A percentile compares a stretch with the other conserved stretches of the same genome.
These are phyloP conservation scores for Leccinum imitatum DNA, from an alignment of 768 basidiomycete species.

Conservation along the genomic window DNA sequence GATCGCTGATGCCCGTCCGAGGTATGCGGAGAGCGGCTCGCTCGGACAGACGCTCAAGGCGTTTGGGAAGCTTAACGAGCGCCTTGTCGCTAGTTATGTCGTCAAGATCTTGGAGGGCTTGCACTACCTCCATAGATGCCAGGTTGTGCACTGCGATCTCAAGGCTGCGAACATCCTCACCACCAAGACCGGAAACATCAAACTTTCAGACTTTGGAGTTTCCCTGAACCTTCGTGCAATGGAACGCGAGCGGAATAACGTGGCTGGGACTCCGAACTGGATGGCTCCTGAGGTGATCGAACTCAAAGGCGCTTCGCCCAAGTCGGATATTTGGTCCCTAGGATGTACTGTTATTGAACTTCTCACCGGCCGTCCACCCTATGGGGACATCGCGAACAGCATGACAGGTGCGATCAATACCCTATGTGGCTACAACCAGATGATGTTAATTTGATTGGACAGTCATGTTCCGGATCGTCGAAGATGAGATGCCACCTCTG, in stretches of 20 bases:
- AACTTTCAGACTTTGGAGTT: conserved; percentile 96
- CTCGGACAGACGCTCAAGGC: conserved; percentile 90
- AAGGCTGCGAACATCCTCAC: conserved; percentile 99
- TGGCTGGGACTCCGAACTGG: conserved; percentile 97
- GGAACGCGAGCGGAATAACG: conserved; percentile 80
- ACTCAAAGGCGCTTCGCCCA: conserved; percentile 88
- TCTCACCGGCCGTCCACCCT: conserved; percentile 89
- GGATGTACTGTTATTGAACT: conserved; percentile 95
- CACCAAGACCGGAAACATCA: conserved; percentile 96
- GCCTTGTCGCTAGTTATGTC: conserved; percentile 88
- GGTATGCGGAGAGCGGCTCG: conserved; percentile 96
- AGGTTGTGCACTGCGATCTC: conserved; percentile 96
- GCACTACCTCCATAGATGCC: conserved; percentile 84
- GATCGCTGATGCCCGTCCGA: conserved; percentile 34
- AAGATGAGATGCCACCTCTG: conserved; percentile 85
- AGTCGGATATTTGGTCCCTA: conserved; percentile 94
- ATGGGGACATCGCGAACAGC: conserved; percentile 82
- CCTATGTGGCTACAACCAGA: conserved; percentile 1
- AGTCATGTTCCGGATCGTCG: conserved; percentile 99
- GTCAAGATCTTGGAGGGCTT: conserved; percentile 96
- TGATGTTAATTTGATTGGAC: conserved; percentile 9
- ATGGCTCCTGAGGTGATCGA: conserved; percentile 99
- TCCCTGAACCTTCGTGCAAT: conserved; percentile 93
- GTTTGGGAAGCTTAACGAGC: conserved; percentile 92
- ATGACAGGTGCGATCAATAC: conserved; percentile 71